phyloP scores from a whole-genome alignment of 2,329 filamentous ascomycete genomes.

The Aspergillus sp. region DNA sequence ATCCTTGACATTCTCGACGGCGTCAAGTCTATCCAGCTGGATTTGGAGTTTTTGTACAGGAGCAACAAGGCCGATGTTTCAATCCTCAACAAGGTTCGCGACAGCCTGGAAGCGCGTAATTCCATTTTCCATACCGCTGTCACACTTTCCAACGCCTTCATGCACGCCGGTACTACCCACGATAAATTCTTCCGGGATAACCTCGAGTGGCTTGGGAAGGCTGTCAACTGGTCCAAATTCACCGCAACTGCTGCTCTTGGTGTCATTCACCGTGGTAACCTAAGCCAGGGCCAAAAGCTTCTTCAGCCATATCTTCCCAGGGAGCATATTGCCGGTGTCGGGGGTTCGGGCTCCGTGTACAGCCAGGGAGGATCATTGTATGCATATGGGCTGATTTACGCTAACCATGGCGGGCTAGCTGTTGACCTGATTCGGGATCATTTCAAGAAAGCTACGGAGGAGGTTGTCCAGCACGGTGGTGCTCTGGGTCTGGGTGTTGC shows the following conservation, averaged over 20 bases:
- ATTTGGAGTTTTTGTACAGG: conserved; percentile 91
- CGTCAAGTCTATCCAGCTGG: conserved; percentile 86
- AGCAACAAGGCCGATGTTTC: conserved; percentile 89
- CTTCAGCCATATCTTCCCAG: conserved; percentile 90
- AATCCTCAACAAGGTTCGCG: conserved; percentile 91
- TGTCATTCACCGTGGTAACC: conserved; percentile 92
- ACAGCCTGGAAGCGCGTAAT: conserved; percentile 90
- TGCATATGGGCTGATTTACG: conserved; percentile 90
- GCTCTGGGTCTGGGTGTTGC: conserved; percentile 92
- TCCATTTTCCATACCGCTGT: conserved; percentile 98
- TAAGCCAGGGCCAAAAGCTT: conserved; percentile 85
- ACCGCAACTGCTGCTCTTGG: conserved; percentile 92
- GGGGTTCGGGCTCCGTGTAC: conserved; percentile 77
- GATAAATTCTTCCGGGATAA: conserved; percentile 99
- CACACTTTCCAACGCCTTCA: conserved; percentile 96
- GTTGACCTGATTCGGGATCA: conserved; percentile 41
- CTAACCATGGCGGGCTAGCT: conserved; percentile 91
- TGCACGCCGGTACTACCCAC: conserved; percentile 97
- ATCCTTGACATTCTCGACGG: conserved; percentile 65
- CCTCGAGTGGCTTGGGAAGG: conserved; percentile 94
- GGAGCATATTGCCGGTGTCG: conserved; percentile 50
- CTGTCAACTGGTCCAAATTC: conserved; percentile 99
- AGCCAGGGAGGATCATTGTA: conserved; percentile 95
- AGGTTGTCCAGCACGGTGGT: conserved; percentile 94
- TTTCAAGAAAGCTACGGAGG: conserved; percentile 47